Conservation (phyloP, 1,284 basidiomycete genomes). For the Apiotrichum domesticum region DNA sequence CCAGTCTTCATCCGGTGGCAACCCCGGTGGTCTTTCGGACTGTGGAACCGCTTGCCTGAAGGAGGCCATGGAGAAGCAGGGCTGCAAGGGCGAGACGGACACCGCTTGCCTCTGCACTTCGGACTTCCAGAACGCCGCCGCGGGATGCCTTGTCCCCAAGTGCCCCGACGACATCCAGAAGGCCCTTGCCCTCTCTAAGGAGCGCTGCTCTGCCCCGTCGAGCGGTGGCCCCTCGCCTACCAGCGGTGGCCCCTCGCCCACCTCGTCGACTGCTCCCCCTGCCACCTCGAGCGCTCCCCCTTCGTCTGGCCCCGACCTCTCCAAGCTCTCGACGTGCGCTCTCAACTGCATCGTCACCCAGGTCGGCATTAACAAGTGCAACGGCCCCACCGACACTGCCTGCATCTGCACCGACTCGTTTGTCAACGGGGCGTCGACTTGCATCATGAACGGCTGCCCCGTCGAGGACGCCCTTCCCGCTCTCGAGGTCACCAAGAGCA, state of each 20-base stretch:
- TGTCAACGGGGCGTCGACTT: background rate
- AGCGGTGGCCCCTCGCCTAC: background rate
- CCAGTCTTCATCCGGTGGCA: no score
- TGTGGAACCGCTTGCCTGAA: no score
- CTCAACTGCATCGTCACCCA: background rate
- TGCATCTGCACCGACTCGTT: constrained; percentile 5
- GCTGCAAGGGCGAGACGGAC: constrained; percentile 8
- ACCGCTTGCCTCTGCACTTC: constrained; percentile 5
- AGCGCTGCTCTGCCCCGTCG: background rate
- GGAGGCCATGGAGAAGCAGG: background rate
- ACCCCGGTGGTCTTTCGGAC: no score
- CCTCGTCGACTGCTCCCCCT: background rate
- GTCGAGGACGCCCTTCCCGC: background rate
- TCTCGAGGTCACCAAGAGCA: background rate
- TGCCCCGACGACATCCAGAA: background rate
- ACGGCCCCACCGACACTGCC: constrained; percentile 2
- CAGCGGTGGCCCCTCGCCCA: background rate
- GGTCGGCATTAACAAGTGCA: background rate
- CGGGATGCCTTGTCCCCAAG: background rate
- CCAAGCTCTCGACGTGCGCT: constrained; percentile 3
- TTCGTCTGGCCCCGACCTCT: background rate
- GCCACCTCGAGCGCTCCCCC: background rate
- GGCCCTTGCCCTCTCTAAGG: constrained; percentile 2
- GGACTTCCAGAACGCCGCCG: background rate
- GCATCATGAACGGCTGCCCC: background rate